Percentiles rank a stretch among this genome's conserved stretches.
phyloP scores from a whole-genome alignment of 208 protist species.

The Wallacemonas sp. region DNA sequence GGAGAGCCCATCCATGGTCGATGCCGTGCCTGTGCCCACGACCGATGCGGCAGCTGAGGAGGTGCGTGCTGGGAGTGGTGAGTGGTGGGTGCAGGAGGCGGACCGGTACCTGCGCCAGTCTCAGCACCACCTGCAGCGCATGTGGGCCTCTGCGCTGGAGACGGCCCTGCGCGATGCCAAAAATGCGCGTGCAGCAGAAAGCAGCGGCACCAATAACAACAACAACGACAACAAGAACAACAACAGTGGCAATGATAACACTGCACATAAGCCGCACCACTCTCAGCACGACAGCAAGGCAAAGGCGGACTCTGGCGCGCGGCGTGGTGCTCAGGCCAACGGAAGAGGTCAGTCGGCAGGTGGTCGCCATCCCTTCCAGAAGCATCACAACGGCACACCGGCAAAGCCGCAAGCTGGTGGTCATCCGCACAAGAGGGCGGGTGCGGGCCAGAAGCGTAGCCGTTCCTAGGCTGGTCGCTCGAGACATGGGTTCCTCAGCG shows the following conservation, averaged over 20 bases:
- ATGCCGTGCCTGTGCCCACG: not conserved
- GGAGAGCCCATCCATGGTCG: no score
- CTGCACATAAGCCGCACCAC: no score
- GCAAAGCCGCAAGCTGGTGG: no score
- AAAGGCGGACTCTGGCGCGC: no score
- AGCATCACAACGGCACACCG: no score
- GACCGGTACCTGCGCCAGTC: slow-evolving; percentile 38
- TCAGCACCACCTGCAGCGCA: slow-evolving; percentile 46
- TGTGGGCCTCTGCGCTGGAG: slow-evolving; percentile 63
- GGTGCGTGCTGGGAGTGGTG: slow-evolving; percentile 18
- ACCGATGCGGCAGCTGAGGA: not conserved
- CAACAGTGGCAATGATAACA: no score
- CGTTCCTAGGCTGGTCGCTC: not conserved
- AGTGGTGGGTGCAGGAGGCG: slow-evolving; percentile 63
- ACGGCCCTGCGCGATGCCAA: slow-evolving; percentile 13
- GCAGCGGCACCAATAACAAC: not conserved
- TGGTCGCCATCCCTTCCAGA: no score
- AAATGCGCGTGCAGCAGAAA: not conserved
- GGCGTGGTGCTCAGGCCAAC: no score
- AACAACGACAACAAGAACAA: not conserved
- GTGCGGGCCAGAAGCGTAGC: not conserved
- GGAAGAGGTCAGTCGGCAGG: no score
- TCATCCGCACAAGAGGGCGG: no score
- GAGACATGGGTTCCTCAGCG: no score
- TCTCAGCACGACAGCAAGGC: no score